Evolutionary conservation across 2,329 filamentous ascomycete species (phyloP).

Genomic region (Cadophora malorum): DNA sequence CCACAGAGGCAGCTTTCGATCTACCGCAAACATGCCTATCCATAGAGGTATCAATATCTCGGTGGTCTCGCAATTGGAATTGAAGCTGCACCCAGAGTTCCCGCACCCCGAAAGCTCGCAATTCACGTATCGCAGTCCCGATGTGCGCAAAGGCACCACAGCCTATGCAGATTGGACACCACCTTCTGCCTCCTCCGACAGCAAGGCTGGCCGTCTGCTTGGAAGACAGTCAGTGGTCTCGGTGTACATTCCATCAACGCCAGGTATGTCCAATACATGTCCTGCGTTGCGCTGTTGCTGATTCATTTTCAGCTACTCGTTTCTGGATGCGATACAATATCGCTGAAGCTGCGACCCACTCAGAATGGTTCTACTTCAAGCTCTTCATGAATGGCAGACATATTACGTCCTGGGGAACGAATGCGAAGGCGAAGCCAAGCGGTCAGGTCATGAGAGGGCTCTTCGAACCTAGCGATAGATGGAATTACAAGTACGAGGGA

Average conservation of each 20-base stretch:
- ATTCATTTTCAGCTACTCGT: slow-evolving; percentile 51
- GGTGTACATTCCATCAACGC: slow-evolving; percentile 62
- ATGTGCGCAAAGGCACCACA: slow-evolving; percentile 19
- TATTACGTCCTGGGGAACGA: slow-evolving; percentile 59
- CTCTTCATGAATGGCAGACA: slow-evolving; percentile 60
- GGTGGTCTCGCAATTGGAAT: slow-evolving; percentile 40
- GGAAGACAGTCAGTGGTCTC: slow-evolving; percentile 52
- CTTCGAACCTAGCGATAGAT: slow-evolving; percentile 55
- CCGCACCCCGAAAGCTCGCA: slow-evolving; percentile 60
- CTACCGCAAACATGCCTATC: slow-evolving; percentile 39
- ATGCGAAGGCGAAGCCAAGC: slow-evolving; percentile 46
- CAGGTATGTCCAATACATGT: slow-evolving; percentile 50
- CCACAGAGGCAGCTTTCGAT: neutral
- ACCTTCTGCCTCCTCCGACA: slow-evolving; percentile 33
- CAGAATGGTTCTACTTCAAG: slow-evolving; percentile 59
- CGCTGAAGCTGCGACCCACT: slow-evolving; percentile 40
- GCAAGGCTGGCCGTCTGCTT: slow-evolving; percentile 43
- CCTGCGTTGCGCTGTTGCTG: slow-evolving; percentile 10
- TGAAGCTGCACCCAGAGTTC: slow-evolving; percentile 56
- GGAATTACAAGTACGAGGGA: slow-evolving; percentile 50
- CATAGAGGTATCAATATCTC: slow-evolving; percentile 40
- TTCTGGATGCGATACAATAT: slow-evolving; percentile 60
- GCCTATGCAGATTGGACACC: slow-evolving; percentile 26
- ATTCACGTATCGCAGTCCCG: slow-evolving; percentile 44
- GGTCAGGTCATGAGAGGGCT: slow-evolving; percentile 55